Base-by-base conservation (phyloP, 345 rosid species). In the Heritiera littoralis region DNA sequence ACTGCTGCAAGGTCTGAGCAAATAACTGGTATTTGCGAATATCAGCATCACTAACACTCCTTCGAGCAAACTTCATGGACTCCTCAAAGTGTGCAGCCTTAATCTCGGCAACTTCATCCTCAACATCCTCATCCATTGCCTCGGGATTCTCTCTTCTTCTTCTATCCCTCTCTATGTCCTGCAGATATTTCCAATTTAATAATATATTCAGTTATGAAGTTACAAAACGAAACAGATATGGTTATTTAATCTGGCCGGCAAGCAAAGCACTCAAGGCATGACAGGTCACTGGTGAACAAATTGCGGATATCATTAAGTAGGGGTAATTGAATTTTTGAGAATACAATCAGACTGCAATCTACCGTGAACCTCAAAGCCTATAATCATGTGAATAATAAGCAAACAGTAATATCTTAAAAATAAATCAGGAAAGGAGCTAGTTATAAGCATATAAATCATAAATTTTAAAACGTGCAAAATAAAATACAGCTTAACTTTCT, bases 121-220 rank as follows among this genome's bases (percentile, higher is more conserved):
- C 92, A 8, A 30, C 80, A 28, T 91, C 92, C 80, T 91, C 95
- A 32, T 86, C 90, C 88, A 88, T 88, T 4, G 86, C 87, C 76
- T 88, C 86, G 0, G 86, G 89, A 77, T 85, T 81, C 45, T 81
- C 88, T 0, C 77, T 55, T 41, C 76, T 79, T 64, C 77, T 83
- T 67, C 67, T 86, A 82, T 86, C 88, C 82, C 63, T 88, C 79
- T 88, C 88, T 52, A 86, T 88, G 72, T 88, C 90, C 88, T 88
- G 79, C 55, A 80, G 7, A 52, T 13, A 11, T 20, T 76, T 8
- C 45, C 56, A 79, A 28, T 17, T 66, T 43, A 15, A 55, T 69
- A 3, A 73, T 80, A 73, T 80, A 8, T 30, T 66, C 17, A 17
- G n/a, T 74, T 40, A 10, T 41, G 46, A 74, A 77, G 69, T 79